Percentiles rank a stretch among this genome's conserved stretches.
Conservation (phyloP, 306 rosid species). For the Vigna mungo region DNA sequence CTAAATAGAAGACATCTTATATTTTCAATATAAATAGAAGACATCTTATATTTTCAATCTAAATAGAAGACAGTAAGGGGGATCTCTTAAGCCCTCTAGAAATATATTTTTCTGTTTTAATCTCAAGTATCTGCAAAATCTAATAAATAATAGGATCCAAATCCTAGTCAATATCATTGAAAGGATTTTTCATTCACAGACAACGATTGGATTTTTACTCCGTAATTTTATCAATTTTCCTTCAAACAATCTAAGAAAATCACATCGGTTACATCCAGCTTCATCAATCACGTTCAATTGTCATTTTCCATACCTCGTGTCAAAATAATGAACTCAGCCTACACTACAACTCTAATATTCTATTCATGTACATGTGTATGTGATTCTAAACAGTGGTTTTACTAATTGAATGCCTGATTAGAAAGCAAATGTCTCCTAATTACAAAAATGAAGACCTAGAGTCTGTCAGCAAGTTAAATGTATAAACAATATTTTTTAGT, state of each 20-base stretch:
- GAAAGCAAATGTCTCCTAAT: slow-evolving; percentile 22
- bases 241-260: slow-evolving; percentile 4
- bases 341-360: not conserved
- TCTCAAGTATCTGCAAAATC: not conserved
- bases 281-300: not conserved
- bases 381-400: not conserved
- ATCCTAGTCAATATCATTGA: not conserved
- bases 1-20: no score
- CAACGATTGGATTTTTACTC: slow-evolving; percentile 4
- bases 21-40: no score
- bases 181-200: slow-evolving; percentile 16
- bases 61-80: no score
- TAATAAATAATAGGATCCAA: slow-evolving; percentile 9
- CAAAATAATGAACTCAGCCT: not conserved
- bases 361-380: not conserved
- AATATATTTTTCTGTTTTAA: no score
- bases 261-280: slow-evolving; percentile 17
- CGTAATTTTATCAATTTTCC: slow-evolving; percentile 24
- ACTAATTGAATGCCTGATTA: slow-evolving; percentile 11
- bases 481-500: slow-evolving; percentile 15
- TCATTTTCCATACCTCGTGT: not conserved
- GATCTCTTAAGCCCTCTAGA: no score
- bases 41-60: no score
- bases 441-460: not conserved
- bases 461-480: slow-evolving; percentile 7